A percentile compares a stretch with the other conserved stretches of the same genome.
These are phyloP conservation scores for Mycena rosella DNA, from an alignment of 768 basidiomycete genomes.

Conservation along the genomic window DNA sequence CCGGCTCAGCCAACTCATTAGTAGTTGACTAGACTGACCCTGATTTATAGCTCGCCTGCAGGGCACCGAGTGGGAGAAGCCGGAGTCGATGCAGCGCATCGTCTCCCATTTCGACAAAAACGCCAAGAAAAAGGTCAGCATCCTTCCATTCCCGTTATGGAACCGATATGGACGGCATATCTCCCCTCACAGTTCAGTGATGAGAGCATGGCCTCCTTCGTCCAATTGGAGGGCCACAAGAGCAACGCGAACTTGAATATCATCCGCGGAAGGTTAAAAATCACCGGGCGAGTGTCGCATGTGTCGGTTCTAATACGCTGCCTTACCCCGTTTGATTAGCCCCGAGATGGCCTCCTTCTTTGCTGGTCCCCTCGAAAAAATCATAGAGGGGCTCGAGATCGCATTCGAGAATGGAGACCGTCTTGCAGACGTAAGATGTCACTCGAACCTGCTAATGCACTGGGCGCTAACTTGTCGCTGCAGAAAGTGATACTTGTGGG, in stretches of 20 bases:
- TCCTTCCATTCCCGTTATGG: not conserved
- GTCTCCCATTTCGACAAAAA: constrained; percentile 39
- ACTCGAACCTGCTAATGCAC: not conserved
- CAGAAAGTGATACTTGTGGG: constrained; percentile 48
- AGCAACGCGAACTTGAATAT: constrained; percentile 32
- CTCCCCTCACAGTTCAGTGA: constrained; percentile 26
- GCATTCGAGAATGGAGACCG: constrained; percentile 37
- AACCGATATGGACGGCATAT: no score
- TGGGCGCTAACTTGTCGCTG: not conserved
- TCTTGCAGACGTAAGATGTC: constrained; percentile 31
- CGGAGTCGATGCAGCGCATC: constrained; percentile 28
- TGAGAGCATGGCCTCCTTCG: constrained; percentile 25
- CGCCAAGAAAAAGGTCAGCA: constrained; percentile 38
- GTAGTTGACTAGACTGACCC: not conserved
- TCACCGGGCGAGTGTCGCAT: constrained; percentile 27
- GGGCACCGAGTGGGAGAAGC: constrained; percentile 38
- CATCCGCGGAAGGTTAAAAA: constrained; percentile 36
- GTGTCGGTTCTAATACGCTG: not conserved
- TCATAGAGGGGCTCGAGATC: constrained; percentile 35
- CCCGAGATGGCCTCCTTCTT: constrained; percentile 38
- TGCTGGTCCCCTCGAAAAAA: constrained; percentile 27
- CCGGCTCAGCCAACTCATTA: no score
- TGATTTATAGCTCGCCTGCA: constrained; percentile 20
- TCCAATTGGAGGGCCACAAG: constrained; percentile 34
- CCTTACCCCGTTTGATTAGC: not conserved